Percentiles rank a stretch among this genome's conserved stretches.
phyloP scores from a whole-genome alignment of 1,284 basidiomycete species.

The Lignosus rhinocerotis region DNA sequence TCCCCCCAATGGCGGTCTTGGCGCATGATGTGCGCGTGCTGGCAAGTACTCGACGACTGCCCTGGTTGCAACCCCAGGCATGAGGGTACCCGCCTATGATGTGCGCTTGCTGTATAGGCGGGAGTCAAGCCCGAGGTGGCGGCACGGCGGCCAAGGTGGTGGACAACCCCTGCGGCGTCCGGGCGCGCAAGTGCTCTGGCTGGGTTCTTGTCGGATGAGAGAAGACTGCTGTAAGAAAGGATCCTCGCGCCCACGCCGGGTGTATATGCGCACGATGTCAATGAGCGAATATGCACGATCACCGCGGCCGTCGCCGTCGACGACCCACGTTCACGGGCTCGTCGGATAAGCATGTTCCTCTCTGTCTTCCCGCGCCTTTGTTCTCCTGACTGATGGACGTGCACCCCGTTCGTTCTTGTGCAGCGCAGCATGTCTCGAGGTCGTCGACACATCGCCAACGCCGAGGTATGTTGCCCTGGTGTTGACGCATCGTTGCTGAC shows the following conservation, averaged over 20 bases:
- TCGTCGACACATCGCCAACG: not conserved
- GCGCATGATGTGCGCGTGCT: conserved; percentile 2
- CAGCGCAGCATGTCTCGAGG: not conserved
- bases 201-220: not conserved
- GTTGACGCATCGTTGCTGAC: too few relatives aligned
- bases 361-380: not conserved
- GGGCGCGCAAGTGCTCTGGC: too few relatives aligned
- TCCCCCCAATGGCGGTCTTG: not conserved
- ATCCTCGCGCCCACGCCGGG: not conserved
- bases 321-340: too few relatives aligned
- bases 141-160: not conserved
- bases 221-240: not conserved
- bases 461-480: too few relatives aligned
- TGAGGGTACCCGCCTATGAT: conserved; percentile 10
- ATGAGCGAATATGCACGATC: not conserved
- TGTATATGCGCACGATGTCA: not conserved
- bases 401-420: not conserved
- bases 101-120: not conserved
- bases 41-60: conserved; percentile 16
- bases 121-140: not conserved
- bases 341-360: not conserved
- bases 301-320: too few relatives aligned
- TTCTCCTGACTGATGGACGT: not conserved
- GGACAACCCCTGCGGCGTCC: not conserved
- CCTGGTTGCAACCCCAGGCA: conserved; percentile 11